These are phyloP conservation scores for Magnaporthiopsis rhizophila DNA, from an alignment of 2,329 filamentous ascomycete genomes.

Conservation along the genomic window DNA sequence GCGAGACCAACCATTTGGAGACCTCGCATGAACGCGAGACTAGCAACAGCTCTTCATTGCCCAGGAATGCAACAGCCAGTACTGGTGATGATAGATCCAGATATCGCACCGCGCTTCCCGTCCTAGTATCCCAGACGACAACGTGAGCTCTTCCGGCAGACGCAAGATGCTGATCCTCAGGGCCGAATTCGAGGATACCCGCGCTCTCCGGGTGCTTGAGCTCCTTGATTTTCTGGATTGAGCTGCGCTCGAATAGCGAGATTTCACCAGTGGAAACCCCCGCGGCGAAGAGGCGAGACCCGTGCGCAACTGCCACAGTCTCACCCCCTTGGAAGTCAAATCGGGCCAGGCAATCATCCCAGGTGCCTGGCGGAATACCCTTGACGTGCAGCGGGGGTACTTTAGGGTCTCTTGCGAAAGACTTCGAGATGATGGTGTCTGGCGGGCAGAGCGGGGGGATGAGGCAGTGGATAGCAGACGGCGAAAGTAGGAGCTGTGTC, in stretches of 20 bases:
- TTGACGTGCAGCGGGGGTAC: slow-evolving; percentile 13
- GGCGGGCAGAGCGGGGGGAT: slow-evolving; percentile 25
- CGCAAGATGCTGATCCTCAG: slow-evolving; percentile 17
- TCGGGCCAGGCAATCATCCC: slow-evolving; percentile 25
- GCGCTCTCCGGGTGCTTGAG: slow-evolving; percentile 20
- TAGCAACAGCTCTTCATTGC: background rate
- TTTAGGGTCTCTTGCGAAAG: slow-evolving; percentile 11
- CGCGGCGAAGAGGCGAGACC: slow-evolving; percentile 21
- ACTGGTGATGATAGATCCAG: background rate
- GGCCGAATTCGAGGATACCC: slow-evolving; percentile 18
- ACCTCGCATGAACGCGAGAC: background rate
- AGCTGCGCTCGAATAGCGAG: slow-evolving; percentile 19
- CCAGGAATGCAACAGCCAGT: background rate
- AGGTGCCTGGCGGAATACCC: slow-evolving; percentile 15
- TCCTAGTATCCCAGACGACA: background rate
- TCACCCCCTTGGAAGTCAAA: slow-evolving; percentile 19
- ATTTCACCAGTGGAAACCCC: slow-evolving; percentile 22
- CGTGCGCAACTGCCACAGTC: slow-evolving; percentile 18
- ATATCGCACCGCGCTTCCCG: background rate
- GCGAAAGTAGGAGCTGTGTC: slow-evolving; percentile 19
- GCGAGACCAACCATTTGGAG: background rate
- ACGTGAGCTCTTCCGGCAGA: slow-evolving; percentile 10
- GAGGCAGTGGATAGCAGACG: slow-evolving; percentile 24
- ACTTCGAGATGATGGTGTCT: slow-evolving; percentile 20
- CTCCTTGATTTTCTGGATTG: slow-evolving; percentile 14